Evolutionary conservation across 179 eudicot species (phyloP).

Genomic region (Carnegiea gigantea): DNA sequence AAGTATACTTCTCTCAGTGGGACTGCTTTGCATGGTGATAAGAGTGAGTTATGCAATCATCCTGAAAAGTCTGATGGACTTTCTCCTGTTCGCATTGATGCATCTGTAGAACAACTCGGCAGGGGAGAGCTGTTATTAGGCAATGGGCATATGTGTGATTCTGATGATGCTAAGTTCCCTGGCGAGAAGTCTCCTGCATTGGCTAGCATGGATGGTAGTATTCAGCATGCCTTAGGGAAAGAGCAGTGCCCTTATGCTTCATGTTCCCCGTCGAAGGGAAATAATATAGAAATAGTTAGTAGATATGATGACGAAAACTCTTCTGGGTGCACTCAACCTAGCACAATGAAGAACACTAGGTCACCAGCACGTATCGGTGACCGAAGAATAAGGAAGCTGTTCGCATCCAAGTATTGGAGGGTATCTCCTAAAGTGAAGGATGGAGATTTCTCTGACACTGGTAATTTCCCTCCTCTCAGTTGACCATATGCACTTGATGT

Average conservation of each 20-base stretch:
- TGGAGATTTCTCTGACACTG: conserved; percentile 43
- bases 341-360: conserved; percentile 53
- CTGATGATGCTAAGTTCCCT: conserved; percentile 34
- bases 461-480: conserved; percentile 28
- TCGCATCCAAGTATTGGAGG: conserved; percentile 65
- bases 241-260: conserved; percentile 41
- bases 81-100: conserved; percentile 24
- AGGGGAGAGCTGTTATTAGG: conserved; percentile 32
- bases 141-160: conserved; percentile 31
- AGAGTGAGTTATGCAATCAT: conserved; percentile 34
- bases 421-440: conserved; percentile 47
- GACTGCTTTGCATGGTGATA: conserved; percentile 35
- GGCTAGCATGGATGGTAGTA: conserved; percentile 45
- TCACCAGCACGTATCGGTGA: conserved; percentile 48
- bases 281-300: conserved; percentile 64
- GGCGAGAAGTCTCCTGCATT: conserved; percentile 43
- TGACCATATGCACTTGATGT: not conserved
- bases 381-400: conserved; percentile 55
- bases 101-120: conserved; percentile 32
- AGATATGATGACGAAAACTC: conserved; percentile 96
- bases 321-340: conserved; percentile 61
- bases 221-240: conserved; percentile 40
- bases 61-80: conserved; percentile 29
- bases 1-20: conserved; percentile 40
- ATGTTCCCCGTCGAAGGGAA: conserved; percentile 39